phyloP scores from a whole-genome alignment of 2,329 filamentous ascomycete genomes.

The Trichophyton mentagrophytes region DNA sequence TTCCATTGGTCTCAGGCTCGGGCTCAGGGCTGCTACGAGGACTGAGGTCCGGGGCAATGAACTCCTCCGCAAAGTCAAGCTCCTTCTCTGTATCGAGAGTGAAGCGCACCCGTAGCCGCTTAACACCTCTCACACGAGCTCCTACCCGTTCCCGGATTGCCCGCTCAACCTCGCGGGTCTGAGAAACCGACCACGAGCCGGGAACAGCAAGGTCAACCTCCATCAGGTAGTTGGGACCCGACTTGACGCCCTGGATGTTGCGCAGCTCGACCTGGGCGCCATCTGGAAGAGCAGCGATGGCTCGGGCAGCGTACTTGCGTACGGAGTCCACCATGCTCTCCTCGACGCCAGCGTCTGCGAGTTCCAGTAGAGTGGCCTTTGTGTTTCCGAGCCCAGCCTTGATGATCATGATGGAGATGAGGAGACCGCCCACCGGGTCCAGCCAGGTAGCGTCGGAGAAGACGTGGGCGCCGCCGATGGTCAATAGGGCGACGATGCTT shows the following conservation, averaged over 20 bases:
- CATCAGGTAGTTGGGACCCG: conserved; percentile 89
- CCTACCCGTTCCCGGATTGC: conserved; percentile 60
- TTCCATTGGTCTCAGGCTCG: conserved; percentile 38
- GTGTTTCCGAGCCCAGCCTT: conserved; percentile 84
- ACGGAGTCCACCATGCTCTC: conserved; percentile 66
- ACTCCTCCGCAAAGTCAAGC: conserved; percentile 61
- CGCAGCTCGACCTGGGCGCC: conserved; percentile 55
- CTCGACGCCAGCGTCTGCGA: conserved; percentile 84
- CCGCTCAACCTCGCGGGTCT: conserved; percentile 57
- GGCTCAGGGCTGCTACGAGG: conserved; percentile 47
- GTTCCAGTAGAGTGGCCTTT: conserved; percentile 63
- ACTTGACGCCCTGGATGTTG: conserved; percentile 80
- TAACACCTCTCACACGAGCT: conserved; percentile 66
- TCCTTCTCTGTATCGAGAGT: conserved; percentile 51
- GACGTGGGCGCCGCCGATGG: conserved; percentile 80
- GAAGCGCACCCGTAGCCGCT: conserved; percentile 73
- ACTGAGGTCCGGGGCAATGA: conserved; percentile 53
- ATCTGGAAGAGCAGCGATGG: conserved; percentile 42
- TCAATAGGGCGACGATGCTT: conserved; percentile 79
- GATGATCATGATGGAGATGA: conserved; percentile 89
- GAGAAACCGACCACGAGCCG: conserved; percentile 58
- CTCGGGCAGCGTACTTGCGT: conserved; percentile 49
- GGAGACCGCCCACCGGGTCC: conserved; percentile 80
- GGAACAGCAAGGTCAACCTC: conserved; percentile 80
- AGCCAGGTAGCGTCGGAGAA: conserved; percentile 79